Percentiles rank a stretch among this genome's conserved stretches.
Evolutionary conservation across 2,329 filamentous ascomycete species (phyloP).

Genomic region (Boeremia lycopersici): DNA sequence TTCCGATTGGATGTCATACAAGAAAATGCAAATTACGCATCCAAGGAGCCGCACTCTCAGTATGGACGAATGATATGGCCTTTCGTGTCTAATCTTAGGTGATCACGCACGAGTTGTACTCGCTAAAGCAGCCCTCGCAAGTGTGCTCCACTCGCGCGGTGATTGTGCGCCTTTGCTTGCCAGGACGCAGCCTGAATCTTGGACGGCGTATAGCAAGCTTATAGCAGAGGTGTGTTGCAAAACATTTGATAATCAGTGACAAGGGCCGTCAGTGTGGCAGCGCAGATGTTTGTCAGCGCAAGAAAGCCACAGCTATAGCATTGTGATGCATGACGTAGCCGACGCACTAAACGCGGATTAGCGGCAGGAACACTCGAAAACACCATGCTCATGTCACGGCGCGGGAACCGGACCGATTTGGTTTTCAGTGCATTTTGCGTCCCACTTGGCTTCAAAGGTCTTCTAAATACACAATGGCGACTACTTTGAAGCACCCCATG

Average conservation of each 20-base stretch:
- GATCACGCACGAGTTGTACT: slow-evolving; percentile 34
- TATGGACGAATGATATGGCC: slow-evolving; percentile 27
- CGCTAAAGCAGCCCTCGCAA: slow-evolving; percentile 22
- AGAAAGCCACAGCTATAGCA: not conserved
- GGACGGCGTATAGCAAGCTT: not conserved
- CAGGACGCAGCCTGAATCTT: not conserved
- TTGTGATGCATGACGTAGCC: slow-evolving; percentile 10
- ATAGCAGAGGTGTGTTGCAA: not conserved
- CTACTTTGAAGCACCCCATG: not conserved
- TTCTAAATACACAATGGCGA: not conserved
- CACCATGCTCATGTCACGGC: slow-evolving; percentile 19
- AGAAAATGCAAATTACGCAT: not conserved
- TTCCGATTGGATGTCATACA: not conserved
- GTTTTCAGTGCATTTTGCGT: not conserved
- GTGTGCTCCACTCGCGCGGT: slow-evolving; percentile 16
- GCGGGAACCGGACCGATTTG: not conserved
- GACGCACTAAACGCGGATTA: slow-evolving; percentile 14
- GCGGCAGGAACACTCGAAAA: slow-evolving; percentile 1
- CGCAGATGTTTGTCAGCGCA: slow-evolving; percentile 42
- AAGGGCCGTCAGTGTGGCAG: slow-evolving; percentile 27
- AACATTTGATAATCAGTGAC: slow-evolving; percentile 8
- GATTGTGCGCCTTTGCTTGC: not conserved
- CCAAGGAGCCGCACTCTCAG: slow-evolving; percentile 15
- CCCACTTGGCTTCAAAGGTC: not conserved
- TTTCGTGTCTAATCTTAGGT: slow-evolving; percentile 42